Evolutionary conservation across 2,329 filamentous ascomycete genomes (phyloP).

Genomic region (Neofusicoccum kwambonambiense): DNA sequence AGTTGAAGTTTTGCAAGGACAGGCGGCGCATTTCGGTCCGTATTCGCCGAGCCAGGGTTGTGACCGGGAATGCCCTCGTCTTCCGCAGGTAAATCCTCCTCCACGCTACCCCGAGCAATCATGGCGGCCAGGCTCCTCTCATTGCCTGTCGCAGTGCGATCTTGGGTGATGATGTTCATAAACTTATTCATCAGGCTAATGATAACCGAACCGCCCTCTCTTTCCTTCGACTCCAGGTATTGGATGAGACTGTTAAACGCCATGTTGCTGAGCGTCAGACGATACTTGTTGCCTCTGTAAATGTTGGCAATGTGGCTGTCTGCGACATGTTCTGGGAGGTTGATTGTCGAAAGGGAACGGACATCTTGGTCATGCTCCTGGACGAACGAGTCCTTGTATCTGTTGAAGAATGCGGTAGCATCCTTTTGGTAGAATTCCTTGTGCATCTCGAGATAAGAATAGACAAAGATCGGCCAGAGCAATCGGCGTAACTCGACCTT

Average conservation of each 20-base stretch:
- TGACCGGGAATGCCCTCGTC: conserved; percentile 70
- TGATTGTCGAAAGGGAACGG: conserved; percentile 69
- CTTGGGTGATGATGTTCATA: conserved; percentile 59
- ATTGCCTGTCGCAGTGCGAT: conserved; percentile 53
- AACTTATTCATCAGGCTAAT: conserved; percentile 67
- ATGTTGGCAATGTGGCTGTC: conserved; percentile 76
- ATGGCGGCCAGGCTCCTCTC: conserved; percentile 62
- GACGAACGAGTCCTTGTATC: conserved; percentile 69
- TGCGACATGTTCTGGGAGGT: conserved; percentile 72
- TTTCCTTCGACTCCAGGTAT: conserved; percentile 83
- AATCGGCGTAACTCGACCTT: conserved; percentile 88
- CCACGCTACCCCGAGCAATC: conserved; percentile 54
- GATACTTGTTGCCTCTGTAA: conserved; percentile 84
- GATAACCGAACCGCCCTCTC: conserved; percentile 76
- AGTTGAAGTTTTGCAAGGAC: conserved; percentile 67
- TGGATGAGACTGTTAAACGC: conserved; percentile 80
- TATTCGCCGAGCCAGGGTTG: conserved; percentile 62
- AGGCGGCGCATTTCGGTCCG: conserved; percentile 57
- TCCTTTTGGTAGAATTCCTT: conserved; percentile 69
- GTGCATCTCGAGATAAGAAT: conserved; percentile 82
- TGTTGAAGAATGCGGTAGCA: conserved; percentile 69
- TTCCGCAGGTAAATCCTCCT: conserved; percentile 61
- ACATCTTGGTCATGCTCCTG: conserved; percentile 78
- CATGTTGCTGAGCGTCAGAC: conserved; percentile 82
- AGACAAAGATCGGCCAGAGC: conserved; percentile 91